Evolutionary conservation across 768 basidiomycete genomes (phyloP).

Genomic region (Mycena sanguinolenta): DNA sequence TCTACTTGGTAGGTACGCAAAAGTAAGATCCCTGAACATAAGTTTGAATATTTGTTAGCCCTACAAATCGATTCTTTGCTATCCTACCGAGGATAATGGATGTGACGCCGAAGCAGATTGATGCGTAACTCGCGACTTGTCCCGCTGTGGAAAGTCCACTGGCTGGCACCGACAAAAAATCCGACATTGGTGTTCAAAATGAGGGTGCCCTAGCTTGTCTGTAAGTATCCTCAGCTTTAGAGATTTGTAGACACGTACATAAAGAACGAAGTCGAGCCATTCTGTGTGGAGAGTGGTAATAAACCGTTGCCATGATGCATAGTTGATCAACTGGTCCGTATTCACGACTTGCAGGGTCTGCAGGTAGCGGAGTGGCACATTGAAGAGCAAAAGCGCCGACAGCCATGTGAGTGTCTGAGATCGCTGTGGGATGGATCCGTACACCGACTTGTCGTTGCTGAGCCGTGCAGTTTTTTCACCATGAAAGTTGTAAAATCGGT

Average conservation of each 20-base stretch:
- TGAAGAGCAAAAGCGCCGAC: neutral
- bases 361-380: neutral
- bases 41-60: neutral
- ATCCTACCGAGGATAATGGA: slow-evolving; percentile 6
- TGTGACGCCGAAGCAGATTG: slow-evolving; percentile 9
- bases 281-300: slow-evolving; percentile 1
- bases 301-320: slow-evolving; percentile 4
- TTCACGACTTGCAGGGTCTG: neutral
- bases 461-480: neutral
- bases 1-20: neutral
- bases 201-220: slow-evolving; percentile 6
- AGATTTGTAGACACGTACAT: neutral
- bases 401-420: neutral
- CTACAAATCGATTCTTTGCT: neutral
- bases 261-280: neutral
- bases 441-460: neutral
- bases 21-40: neutral
- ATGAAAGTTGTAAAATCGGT: slow-evolving; percentile 11
- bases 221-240: neutral
- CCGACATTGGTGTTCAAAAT: slow-evolving; percentile 14
- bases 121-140: slow-evolving; percentile 3
- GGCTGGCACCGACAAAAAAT: slow-evolving; percentile 4
- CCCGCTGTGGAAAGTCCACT: neutral
- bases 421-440: neutral
- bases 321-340: slow-evolving; percentile 2